Conservation (phyloP, 176 grass and related monocot genomes). For the Saccharum officinarum region DNA sequence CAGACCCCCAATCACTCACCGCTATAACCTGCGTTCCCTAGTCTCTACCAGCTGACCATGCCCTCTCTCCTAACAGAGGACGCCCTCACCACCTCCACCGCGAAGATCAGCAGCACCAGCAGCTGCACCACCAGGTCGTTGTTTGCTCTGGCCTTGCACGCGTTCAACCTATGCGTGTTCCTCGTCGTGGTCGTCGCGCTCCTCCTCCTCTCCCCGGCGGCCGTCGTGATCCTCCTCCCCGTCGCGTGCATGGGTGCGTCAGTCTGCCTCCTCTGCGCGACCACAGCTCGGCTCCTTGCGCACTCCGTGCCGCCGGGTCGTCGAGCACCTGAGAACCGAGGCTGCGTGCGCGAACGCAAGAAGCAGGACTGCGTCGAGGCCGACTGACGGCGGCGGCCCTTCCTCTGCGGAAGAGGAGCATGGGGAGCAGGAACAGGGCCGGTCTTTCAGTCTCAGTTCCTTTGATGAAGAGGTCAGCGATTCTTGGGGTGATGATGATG, state of each 20-base stretch:
- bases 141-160: slow-evolving; percentile 1
- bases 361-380: slow-evolving; percentile 22
- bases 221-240: too few species aligned
- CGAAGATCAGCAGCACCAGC: neutral
- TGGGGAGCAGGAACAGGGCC: neutral
- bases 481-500: neutral
- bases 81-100: neutral
- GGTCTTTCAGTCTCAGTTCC: neutral
- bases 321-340: neutral
- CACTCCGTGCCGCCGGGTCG: neutral
- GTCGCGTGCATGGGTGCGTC: slow-evolving; percentile 10
- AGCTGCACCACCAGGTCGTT: neutral
- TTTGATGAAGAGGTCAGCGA: neutral
- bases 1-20: too few species aligned
- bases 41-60: too few species aligned
- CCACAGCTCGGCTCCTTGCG: neutral
- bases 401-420: slow-evolving; percentile 34
- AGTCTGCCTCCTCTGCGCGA: slow-evolving; percentile 4
- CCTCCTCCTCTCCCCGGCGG: neutral
- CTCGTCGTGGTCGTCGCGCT: neutral
- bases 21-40: too few species aligned
- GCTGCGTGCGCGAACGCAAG: neutral
- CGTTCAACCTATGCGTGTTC: neutral
- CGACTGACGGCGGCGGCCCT: neutral
- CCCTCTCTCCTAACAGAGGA: neutral